phyloP scores from a whole-genome alignment of 345 rosid genomes.

The Citrus sinensis region DVS_A1.0 CM039161.1:23387001-23387500 shows the following conservation, averaged over 20 bases:
- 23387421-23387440: not conserved
- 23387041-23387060: not conserved
- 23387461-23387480: constrained; percentile 89
- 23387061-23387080: constrained; percentile 5
- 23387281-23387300: not conserved
- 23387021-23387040: not conserved
- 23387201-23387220: not conserved
- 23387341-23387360: not conserved
- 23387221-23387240: not conserved
- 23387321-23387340: not conserved
- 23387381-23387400: not conserved
- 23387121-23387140: constrained; percentile 97
- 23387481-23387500: constrained; percentile 90
- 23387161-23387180: constrained; percentile 82
- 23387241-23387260: not conserved
- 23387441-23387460: constrained; percentile 28
- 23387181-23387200: constrained; percentile 42
- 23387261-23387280: not conserved
- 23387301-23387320: not conserved
- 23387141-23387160: constrained; percentile 98
- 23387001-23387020: not conserved
- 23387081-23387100: constrained; percentile 16
- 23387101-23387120: constrained; percentile 88
- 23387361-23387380: constrained; percentile 3
- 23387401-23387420: not conserved